These are phyloP conservation scores for Colletotrichum viniferum DNA, from an alignment of 2,329 filamentous ascomycete species.

Conservation along the genomic window DNA sequence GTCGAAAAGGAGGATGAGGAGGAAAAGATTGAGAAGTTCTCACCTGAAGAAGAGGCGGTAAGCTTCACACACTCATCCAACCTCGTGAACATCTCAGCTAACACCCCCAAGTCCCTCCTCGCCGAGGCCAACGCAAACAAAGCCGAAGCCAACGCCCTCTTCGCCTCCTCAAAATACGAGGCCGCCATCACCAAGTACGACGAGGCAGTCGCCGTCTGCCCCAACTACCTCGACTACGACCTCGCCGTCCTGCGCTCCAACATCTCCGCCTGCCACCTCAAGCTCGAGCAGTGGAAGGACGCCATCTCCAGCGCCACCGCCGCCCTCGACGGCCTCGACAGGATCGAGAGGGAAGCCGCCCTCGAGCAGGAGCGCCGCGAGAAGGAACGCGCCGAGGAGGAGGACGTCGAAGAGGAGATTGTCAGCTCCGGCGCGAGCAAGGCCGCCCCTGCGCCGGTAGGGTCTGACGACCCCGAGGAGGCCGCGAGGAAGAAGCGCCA, in stretches of 20 bases:
- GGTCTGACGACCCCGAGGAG: conserved; percentile 28
- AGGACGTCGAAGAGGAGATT: conserved; percentile 57
- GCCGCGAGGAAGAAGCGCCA: conserved; percentile 39
- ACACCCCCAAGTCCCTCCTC: conserved; percentile 65
- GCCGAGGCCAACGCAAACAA: conserved; percentile 76
- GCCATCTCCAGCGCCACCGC: conserved; percentile 75
- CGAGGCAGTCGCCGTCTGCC: conserved; percentile 77
- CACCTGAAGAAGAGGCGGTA: conserved; percentile 63
- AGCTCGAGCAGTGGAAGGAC: conserved; percentile 84
- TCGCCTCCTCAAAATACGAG: conserved; percentile 72
- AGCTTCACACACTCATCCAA: conserved; percentile 26
- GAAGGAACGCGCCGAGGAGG: conserved; percentile 54
- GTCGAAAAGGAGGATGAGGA: conserved; percentile 26
- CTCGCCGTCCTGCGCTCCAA: conserved; percentile 87
- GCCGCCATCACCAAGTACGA: conserved; percentile 85
- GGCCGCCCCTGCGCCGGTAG: conserved; percentile 43
- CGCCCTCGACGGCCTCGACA: conserved; percentile 75
- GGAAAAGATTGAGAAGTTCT: conserved; percentile 43
- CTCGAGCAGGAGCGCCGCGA: conserved; percentile 25
- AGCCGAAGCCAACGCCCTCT: conserved; percentile 78
- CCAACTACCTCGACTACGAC: conserved; percentile 86
- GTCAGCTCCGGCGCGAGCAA: conserved; percentile 61
- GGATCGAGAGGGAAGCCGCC: conserved; percentile 48
- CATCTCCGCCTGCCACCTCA: conserved; percentile 86
- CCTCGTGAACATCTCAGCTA: not conserved